These are phyloP conservation scores for Pichia sp. DNA, from an alignment of 1,139 yeast species.

Conservation along the genomic window DNA sequence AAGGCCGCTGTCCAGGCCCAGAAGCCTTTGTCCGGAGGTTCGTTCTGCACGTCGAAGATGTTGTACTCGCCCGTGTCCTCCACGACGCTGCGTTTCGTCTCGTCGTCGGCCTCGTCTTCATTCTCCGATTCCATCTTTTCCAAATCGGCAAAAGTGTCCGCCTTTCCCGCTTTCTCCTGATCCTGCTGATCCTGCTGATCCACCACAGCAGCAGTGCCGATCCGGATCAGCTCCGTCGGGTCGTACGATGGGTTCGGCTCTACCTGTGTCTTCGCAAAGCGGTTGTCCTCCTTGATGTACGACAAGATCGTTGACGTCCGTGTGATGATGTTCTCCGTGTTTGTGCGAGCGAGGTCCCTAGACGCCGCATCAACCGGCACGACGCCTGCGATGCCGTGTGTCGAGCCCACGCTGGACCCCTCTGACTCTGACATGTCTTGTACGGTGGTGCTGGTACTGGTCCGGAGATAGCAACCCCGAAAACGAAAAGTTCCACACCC, in stretches of 20 bases:
- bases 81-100: neutral
- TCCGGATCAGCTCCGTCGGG: conserved; percentile 2
- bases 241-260: conserved; percentile 20
- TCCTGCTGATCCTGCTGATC: neutral
- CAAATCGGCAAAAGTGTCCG: neutral
- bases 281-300: conserved; percentile 30
- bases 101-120: neutral
- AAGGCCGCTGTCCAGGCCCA: conserved; percentile 63
- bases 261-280: conserved; percentile 19
- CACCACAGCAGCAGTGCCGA: conserved; percentile 8
- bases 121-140: neutral
- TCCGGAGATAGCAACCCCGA: too few relatives aligned
- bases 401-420: too few relatives aligned
- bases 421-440: too few relatives aligned
- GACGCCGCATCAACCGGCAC: too few relatives aligned
- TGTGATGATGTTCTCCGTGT: neutral
- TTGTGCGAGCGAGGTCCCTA: too few relatives aligned
- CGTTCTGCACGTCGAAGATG: conserved; percentile 34
- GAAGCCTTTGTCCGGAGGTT: conserved; percentile 64
- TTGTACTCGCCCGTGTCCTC: conserved; percentile 31
- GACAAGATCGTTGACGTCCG: conserved; percentile 16
- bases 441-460: too few relatives aligned
- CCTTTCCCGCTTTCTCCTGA: conserved; percentile 2
- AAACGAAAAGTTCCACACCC: too few relatives aligned
- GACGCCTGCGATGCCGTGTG: too few relatives aligned